Base-by-base conservation (phyloP, 176 grass and related monocot species). In the Guadua angustifolia region DNA sequence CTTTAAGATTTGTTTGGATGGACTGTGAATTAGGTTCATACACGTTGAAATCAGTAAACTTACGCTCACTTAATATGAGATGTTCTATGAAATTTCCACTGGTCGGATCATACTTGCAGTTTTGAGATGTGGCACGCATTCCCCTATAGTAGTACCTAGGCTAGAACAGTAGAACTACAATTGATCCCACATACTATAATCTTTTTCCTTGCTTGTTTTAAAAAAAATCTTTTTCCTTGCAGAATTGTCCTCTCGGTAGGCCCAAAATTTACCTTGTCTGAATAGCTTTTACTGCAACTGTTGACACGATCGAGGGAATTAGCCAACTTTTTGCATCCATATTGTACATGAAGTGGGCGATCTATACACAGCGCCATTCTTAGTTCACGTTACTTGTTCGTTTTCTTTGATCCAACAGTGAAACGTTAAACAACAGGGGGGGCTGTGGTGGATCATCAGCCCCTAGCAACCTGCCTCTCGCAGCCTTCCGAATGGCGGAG, bases 361-460 rank as follows among this genome's bases (percentile, higher is more conserved):
- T 49, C 47, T 4, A 17, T 40, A 22, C 19, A 66, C 36, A 53
- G 6, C 44, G 4, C 62, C 62, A 12, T 52, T n/a, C n/a, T 42
- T 59, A 22, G 29, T 61, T 47, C 8, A 7, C 17, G 24, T 44
- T 40, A 58, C 19, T 18, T 51, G 55, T 19, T 44, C n/a, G 46
- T 72, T 36, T 49, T 53, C 14, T 32, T 59, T 21, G 44, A 7
- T 47, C 4, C 16, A 32, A 63, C 43, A 46, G 3, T 58, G 73
- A 71, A 56, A 25, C 44, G 81, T 84, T 76, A 83, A 80, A 9
- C 45, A 45, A 36, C 40, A 74, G 39, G 5, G 6, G n/a, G 69
- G 74, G 79, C 75, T 68, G 74, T 50, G 53, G 40, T 9, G 87
- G 21, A 77, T 42, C 45, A 77, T 42, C 45, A 44, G 25, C 29